Conservation (phyloP, 1,284 basidiomycete genomes). For the Cryptococcus sp. region DNA sequence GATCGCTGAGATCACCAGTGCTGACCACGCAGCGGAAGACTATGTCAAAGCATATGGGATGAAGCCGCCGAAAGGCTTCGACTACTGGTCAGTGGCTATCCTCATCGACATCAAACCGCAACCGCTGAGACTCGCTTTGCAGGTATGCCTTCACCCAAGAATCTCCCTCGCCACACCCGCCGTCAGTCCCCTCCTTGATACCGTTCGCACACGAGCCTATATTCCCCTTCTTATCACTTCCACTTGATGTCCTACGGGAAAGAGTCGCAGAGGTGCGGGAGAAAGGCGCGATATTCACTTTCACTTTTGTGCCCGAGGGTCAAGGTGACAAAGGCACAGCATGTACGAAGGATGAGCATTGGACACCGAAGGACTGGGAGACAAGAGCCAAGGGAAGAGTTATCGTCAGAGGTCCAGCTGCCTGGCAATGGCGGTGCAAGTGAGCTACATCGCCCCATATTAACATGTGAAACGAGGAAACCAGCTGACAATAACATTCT, state of each 20-base stretch:
- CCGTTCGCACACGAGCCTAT: constrained; percentile 40
- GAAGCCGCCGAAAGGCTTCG: constrained; percentile 45
- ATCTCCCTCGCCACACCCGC: constrained; percentile 14
- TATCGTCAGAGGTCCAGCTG: constrained; percentile 26
- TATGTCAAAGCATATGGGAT: constrained; percentile 37
- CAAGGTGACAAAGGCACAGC: constrained; percentile 37
- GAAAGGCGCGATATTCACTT: constrained; percentile 24
- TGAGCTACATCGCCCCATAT: constrained; percentile 15
- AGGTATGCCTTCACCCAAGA: constrained; percentile 43
- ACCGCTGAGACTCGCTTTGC: constrained; percentile 1
- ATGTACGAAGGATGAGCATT: constrained; percentile 27
- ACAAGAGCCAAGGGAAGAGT: constrained; percentile 36
- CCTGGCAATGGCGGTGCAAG: constrained; percentile 43
- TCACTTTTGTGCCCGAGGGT: constrained; percentile 45
- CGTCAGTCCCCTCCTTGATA: constrained; percentile 31
- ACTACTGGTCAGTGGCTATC: constrained; percentile 34
- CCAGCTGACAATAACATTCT: background rate
- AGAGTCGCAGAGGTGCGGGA: constrained; percentile 21
- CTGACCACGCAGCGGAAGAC: constrained; percentile 39
- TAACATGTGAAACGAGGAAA: background rate
- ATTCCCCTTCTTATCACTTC: constrained; percentile 37
- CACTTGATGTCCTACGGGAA: constrained; percentile 29
- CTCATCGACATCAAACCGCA: background rate
- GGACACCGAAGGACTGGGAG: constrained; percentile 20
- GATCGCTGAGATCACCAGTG: constrained; percentile 21